Evolutionary conservation across 106 monocot species (phyloP), one percentile per base, ranked within the genome.

Genomic region (Triglochin maritima): DNA sequence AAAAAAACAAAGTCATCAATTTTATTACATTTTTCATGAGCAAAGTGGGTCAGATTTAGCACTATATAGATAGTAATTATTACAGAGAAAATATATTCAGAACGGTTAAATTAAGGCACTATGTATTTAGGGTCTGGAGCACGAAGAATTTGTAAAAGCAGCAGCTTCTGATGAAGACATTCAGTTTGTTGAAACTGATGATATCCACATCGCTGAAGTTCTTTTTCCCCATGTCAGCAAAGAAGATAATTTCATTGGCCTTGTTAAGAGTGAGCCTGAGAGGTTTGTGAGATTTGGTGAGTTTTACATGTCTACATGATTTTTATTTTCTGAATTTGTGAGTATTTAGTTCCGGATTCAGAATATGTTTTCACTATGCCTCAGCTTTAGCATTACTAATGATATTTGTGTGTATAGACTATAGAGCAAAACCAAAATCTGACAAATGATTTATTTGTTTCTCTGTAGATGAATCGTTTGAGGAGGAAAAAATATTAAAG

Each of bases 211-310:
- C 72, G 92, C 88, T 44, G 75, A 79, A 74, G 62, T 89, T 79
- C 86, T 98, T 50, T 92, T 79, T 78, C 98, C 88, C 13, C 63
- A 63, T 49, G 71, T 86, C 57, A 71, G 65, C 75, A 42, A 71
- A 29, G 50, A 71, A 63, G 83, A 79, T 43, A 50, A 70, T 45
- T 92, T 98, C 72, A 67, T 98, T 55, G 91, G 92, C 46, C 75
- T 98, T 70, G 82, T 92, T 17, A 98, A 98, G 86, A 76, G 72
- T 75, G 98, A 92, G 67, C 80, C 88, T 59, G 98, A 98, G 72
- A 86, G 64, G 67, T 98, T 82, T 74, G 81, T 84, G 64, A 82
- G 57, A 46, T 98, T 89, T 76, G 84, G 98, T 92, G 71, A 70
- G 85, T 79, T 49, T n/a, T n/a, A n/a, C n/a, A n/a, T n/a, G n/a